These are phyloP conservation scores for Botryotinia globosa DNA, from an alignment of 2,329 filamentous ascomycete genomes.

Conservation along the genomic window DNA sequence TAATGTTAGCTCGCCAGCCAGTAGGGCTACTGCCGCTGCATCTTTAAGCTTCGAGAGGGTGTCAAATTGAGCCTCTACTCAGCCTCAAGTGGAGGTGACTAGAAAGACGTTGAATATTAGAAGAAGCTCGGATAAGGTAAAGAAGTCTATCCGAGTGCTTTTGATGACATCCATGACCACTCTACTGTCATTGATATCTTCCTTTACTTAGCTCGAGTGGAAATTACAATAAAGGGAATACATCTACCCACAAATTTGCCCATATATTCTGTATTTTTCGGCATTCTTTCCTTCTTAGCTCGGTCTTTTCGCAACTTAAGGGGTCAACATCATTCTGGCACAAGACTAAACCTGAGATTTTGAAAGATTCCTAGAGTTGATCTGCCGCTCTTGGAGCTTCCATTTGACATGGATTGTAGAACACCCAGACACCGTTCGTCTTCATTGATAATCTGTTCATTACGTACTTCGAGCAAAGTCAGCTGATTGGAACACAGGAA, in stretches of 20 bases:
- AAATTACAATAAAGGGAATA: background rate
- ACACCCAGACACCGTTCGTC: conserved; percentile 17
- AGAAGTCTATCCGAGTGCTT: background rate
- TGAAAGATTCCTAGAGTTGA: background rate
- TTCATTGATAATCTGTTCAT: background rate
- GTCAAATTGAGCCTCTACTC: background rate
- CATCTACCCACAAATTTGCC: background rate
- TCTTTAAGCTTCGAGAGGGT: background rate
- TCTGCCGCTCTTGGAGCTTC: background rate
- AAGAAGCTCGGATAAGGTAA: background rate
- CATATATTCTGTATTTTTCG: background rate
- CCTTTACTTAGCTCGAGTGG: background rate
- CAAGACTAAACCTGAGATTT: background rate
- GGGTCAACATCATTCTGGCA: background rate
- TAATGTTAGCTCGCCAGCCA: background rate
- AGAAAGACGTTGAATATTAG: background rate
- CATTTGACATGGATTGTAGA: background rate
- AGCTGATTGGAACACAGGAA: conserved; percentile 26
- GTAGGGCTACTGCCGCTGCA: background rate
- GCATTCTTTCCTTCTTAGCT: background rate
- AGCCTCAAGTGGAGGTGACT: conserved; percentile 2
- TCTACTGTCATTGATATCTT: background rate
- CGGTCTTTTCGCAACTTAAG: background rate
- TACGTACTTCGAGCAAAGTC: background rate
- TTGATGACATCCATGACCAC: background rate